phyloP scores from a whole-genome alignment of 345 rosid species.

The Microthlaspi erraticum region DNA sequence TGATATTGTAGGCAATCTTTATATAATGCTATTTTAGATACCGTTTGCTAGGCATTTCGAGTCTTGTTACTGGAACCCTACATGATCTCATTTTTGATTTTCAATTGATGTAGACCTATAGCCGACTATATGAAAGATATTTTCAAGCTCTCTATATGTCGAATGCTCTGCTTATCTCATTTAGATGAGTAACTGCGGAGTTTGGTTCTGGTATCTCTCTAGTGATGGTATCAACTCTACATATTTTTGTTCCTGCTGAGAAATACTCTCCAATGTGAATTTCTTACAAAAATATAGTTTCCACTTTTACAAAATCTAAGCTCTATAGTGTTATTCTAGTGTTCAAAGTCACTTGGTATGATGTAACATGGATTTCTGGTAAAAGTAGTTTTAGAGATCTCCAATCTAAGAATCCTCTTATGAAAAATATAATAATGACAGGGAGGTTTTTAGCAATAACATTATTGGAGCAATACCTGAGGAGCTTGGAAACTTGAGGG shows the following conservation, averaged over 20 bases:
- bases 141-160: too few species aligned
- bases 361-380: not conserved
- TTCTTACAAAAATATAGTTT: too few species aligned
- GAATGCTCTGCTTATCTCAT: too few species aligned
- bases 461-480: slow-evolving; percentile 66
- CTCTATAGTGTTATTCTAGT: not conserved
- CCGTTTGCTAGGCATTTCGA: not conserved
- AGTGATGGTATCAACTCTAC: not conserved
- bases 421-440: slow-evolving; percentile 48
- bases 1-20: too few species aligned
- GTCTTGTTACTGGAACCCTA: not conserved
- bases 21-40: not conserved
- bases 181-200: too few species aligned
- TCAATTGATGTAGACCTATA: not conserved
- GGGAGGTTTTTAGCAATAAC: slow-evolving; percentile 79
- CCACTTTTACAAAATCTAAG: too few species aligned
- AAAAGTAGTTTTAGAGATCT: not conserved
- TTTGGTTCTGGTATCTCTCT: too few species aligned
- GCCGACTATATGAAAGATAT: slow-evolving; percentile 6
- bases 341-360: not conserved
- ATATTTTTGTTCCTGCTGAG: not conserved
- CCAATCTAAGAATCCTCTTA: too few species aligned
- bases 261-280: not conserved
- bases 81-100: too few species aligned
- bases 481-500: slow-evolving; percentile 71